These are phyloP conservation scores for Aspergillus ellipticus DNA, from an alignment of 495 filamentous ascomycete genomes.

Conservation along the genomic window DNA sequence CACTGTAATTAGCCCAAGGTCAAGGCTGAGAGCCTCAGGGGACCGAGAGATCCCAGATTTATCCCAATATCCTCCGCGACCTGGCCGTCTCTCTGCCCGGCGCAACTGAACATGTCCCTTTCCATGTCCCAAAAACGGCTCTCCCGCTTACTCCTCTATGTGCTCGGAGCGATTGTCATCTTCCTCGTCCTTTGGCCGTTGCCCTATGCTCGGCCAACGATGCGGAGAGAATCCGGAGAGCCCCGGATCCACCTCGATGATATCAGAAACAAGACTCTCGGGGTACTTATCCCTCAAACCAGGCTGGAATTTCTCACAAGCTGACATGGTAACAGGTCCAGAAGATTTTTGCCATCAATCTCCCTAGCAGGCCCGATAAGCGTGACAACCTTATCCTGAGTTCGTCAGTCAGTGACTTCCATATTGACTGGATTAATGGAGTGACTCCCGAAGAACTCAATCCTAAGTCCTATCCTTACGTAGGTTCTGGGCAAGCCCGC, in stretches of 20 bases:
- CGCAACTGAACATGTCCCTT: background rate
- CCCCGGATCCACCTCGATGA: background rate
- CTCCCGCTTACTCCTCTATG: slow-evolving; percentile 1
- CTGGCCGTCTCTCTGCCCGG: background rate
- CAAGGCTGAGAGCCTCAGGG: background rate
- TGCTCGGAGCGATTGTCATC: slow-evolving; percentile 6
- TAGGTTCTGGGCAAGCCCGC: slow-evolving; percentile 7
- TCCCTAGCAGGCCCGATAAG: slow-evolving; percentile 55
- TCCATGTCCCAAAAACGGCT: slow-evolving; percentile 5
- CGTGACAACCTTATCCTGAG: slow-evolving; percentile 55
- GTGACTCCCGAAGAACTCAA: slow-evolving; percentile 18
- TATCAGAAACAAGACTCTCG: slow-evolving; percentile 24
- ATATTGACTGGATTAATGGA: slow-evolving; percentile 51
- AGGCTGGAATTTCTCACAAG: background rate
- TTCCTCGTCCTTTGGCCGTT: slow-evolving; percentile 8
- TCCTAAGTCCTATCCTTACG: slow-evolving; percentile 23
- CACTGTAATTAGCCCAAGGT: background rate
- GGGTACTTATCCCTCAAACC: slow-evolving; percentile 10
- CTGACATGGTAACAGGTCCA: slow-evolving; percentile 45
- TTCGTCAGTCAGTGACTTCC: slow-evolving; percentile 47
- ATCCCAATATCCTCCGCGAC: background rate
- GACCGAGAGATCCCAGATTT: background rate
- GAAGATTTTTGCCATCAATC: slow-evolving; percentile 56
- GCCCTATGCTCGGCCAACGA: background rate
- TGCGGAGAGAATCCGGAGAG: background rate